Conservation (phyloP, 2,329 filamentous ascomycete genomes). For the Fusarium sp. region DNA sequence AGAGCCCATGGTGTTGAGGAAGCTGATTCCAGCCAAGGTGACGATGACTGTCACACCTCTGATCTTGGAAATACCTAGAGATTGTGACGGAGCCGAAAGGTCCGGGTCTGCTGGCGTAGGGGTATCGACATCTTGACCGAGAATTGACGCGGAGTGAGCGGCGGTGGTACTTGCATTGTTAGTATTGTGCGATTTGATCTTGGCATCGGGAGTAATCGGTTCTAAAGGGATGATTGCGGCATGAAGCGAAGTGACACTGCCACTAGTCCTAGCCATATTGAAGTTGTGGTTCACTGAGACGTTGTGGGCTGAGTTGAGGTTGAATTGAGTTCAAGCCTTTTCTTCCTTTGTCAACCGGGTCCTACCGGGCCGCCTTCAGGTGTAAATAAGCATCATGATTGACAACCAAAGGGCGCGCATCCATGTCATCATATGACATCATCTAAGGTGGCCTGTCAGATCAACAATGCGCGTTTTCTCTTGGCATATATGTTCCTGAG, state of each 20-base stretch:
- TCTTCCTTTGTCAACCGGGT: background rate
- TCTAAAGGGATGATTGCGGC: background rate
- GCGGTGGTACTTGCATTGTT: background rate
- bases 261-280: background rate
- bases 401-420: background rate
- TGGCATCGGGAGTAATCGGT: background rate
- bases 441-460: background rate
- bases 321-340: background rate
- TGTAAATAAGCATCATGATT: background rate
- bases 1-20: constrained; percentile 43
- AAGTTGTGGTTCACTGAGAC: background rate
- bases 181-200: background rate
- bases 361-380: background rate
- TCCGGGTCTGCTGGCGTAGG: background rate
- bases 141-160: background rate
- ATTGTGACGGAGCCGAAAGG: background rate
- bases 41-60: constrained; percentile 22
- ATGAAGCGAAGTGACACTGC: background rate
- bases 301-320: background rate
- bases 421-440: background rate
- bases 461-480: background rate
- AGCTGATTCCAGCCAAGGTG: constrained; percentile 35
- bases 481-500: background rate
- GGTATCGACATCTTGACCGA: background rate
- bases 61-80: constrained; percentile 12